Evolutionary conservation across 73 alveolate species (phyloP), one percentile per base, ranked within the genome.

Genomic region (Paramecium primaurelia): DNA sequence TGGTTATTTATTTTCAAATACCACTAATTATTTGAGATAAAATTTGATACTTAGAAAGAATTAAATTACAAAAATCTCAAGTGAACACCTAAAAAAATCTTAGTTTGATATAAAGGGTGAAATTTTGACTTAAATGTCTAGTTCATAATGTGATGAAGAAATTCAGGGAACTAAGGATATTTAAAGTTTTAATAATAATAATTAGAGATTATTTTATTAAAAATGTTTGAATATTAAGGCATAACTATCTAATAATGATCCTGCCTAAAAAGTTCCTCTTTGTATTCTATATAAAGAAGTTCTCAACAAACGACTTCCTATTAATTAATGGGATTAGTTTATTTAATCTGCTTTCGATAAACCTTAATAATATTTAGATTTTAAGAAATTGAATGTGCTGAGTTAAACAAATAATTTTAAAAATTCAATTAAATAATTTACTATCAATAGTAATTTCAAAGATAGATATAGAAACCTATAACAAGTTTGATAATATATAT

Each of bases 41-140:
- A 40, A 14, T 68, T 49, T 12, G 1, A 68, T 9, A 25, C 20
- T 37, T 22, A 34, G 88, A 75, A 37, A 37, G 16, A 75, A 68
- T 14, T 12, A 32, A 44, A 75, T 75, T 4, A 75, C 64, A 32
- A 75, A 75, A 75, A 37, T 75, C 26, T 75, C 64, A 4, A 40
- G 45, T n/a, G 64, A 45, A 10, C n/a, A 75, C 1, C 3, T 37
- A 0, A 75, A 8, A 18, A 11, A 40, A 5, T 38, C 42, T 10
- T 26, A 4, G 14, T 8, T 12, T n/a, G 88, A 37, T 2, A 14
- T 37, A 11, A 75, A 75, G 18, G 11, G 69, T 11, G 88, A 75
- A 75, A 75, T 75, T 34, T 75, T 75, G 9, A 75, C 88, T 37
- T 5, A 75, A 75, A 37, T 75, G 59, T 75, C 88, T 26, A 75